Evolutionary conservation across 352 stramenopile genomes (phyloP), one percentile per base, ranked within the genome.

Genomic region (Phytophthora ohioensis): DNA sequence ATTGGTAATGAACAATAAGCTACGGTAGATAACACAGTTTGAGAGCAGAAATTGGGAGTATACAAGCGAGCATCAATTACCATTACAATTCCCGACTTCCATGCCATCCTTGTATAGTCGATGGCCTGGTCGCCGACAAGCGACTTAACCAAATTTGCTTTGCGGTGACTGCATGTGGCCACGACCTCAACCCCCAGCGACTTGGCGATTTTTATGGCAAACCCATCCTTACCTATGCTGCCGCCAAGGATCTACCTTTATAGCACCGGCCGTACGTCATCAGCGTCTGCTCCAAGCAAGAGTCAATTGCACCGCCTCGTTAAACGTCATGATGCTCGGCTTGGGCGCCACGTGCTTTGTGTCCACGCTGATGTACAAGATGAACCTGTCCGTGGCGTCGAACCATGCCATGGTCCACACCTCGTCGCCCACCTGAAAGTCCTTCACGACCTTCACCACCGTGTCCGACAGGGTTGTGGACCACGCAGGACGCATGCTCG

Each of bases 131-230:
- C 73, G 4, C 79, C 82, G n/a, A 80, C 82, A 4, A 88, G 48
- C 12, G 70, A 73, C 57, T 78, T 68, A 31, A 85, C 82, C 11
- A 78, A 60, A 42, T 76, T 75, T 7, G 62, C 69, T 51, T 91
- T 87, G 56, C 72, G 70, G 9, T 65, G 53, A 52, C 79, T 90
- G 39, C 70, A 73, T 15, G 79, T 84, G 7, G 67, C 64, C 21
- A 86, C 57, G 3, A 78, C 64, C 34, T 67, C 46, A 7, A 71
- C 76, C 1, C 71, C 76, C 5, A 79, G 30, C 4, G 67, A 65
- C 67, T 88, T 88, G 35, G 84, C 81, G 55, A 95, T 76, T 52
- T 93, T 85, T 27, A 90, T 57, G 10, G 59, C 85, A 32, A 85
- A 82, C 7, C 84, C 30, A 15, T 85, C 88, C 34, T 82, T 87